Conservation (phyloP, 2,329 filamentous ascomycete genomes). For the Verticillium dahliae region DNA sequence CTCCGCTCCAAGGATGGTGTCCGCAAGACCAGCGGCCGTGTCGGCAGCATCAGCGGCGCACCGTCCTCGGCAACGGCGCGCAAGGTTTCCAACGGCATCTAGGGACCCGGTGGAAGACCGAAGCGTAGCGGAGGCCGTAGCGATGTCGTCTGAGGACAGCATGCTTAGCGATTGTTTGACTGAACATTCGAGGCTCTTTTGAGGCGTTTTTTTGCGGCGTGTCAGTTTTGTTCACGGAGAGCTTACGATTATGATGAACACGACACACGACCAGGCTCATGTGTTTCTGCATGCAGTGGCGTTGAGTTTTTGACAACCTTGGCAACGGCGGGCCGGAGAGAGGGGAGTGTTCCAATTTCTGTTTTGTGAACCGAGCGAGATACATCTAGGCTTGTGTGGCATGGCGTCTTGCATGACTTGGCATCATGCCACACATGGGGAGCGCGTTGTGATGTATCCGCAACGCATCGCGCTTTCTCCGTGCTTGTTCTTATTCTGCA, state of each 20-base stretch:
- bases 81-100: constrained; percentile 44
- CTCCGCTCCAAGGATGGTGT: constrained; percentile 49
- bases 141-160: neutral
- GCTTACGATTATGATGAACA: constrained; percentile 4
- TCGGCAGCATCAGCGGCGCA: constrained; percentile 48
- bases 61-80: constrained; percentile 36
- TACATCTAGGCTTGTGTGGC: neutral
- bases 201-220: constrained; percentile 2
- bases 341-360: neutral
- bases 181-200: constrained; percentile 7
- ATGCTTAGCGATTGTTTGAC: neutral
- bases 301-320: constrained; percentile 20
- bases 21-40: constrained; percentile 60
- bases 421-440: neutral
- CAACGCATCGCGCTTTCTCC: neutral
- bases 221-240: neutral
- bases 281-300: constrained; percentile 35
- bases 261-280: constrained; percentile 28
- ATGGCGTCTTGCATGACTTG: neutral
- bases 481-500: neutral
- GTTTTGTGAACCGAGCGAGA: neutral
- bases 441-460: neutral
- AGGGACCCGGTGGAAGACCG: constrained; percentile 13
- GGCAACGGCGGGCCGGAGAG: constrained; percentile 6
- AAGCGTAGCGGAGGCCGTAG: constrained; percentile 10